phyloP scores from a whole-genome alignment of 176 grass and related monocot species.

The Otatea glauca region DNA sequence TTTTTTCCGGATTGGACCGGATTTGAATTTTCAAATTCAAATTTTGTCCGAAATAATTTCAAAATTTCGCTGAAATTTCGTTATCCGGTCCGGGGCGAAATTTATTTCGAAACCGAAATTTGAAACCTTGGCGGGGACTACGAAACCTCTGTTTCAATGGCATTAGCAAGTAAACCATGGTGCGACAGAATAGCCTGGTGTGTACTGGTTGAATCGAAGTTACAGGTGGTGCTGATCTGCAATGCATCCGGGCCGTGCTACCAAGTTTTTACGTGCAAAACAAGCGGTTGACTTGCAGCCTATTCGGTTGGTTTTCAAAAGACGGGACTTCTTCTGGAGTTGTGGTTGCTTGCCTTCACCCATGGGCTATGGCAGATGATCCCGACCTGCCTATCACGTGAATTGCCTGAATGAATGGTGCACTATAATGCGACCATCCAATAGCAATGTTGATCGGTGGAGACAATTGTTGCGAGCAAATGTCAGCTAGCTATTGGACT shows the following conservation, averaged over 20 bases:
- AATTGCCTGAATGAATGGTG: background rate
- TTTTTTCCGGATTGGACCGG: too few relatives aligned
- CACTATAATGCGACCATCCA: background rate
- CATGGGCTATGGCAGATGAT: background rate
- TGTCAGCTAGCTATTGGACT: constrained; percentile 32
- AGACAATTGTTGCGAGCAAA: background rate
- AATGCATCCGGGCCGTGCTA: background rate
- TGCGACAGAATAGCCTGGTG: background rate
- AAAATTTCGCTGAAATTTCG: too few relatives aligned
- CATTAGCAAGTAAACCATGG: background rate
- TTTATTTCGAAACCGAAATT: too few relatives aligned
- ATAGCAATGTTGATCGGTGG: background rate
- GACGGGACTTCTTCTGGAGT: too few relatives aligned
- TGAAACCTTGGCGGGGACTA: too few relatives aligned
- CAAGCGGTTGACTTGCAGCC: background rate
- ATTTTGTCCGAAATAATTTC: too few relatives aligned
- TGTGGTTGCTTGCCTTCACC: background rate
- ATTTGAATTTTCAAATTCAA: too few relatives aligned
- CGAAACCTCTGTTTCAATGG: background rate
- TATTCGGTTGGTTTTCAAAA: too few relatives aligned
- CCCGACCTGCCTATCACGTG: background rate
- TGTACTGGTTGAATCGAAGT: background rate
- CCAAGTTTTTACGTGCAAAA: too few relatives aligned
- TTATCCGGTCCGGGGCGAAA: too few relatives aligned
- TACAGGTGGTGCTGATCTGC: background rate